phyloP scores from a whole-genome alignment of 345 rosid species.

The Jatropha curcas region DNA sequence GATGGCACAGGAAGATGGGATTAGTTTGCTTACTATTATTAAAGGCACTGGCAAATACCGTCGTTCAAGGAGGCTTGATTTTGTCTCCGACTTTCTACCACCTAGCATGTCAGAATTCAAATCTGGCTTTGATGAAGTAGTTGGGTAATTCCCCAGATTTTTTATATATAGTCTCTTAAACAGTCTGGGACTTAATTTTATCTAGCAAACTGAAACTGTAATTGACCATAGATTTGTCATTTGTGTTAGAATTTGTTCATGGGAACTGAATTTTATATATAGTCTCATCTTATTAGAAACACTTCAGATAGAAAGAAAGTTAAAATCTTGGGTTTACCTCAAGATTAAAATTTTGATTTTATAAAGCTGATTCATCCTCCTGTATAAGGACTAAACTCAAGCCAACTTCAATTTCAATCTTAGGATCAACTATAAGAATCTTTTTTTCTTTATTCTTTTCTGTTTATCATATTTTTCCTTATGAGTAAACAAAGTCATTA shows the following conservation, averaged over 20 bases:
- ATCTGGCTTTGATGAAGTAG: constrained; percentile 36
- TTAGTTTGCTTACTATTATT: constrained; percentile 67
- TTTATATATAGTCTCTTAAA: neutral
- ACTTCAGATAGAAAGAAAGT: no score
- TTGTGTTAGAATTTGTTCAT: neutral
- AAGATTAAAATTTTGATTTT: no score
- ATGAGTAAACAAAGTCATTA: neutral
- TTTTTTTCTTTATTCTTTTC: no score
- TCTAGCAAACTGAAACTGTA: neutral
- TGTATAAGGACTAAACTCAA: no score
- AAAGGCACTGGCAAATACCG: constrained; percentile 74
- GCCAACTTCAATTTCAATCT: no score
- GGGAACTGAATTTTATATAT: no score
- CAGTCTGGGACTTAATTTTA: constrained; percentile 2
- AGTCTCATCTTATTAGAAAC: no score
- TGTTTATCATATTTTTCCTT: neutral
- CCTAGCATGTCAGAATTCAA: constrained; percentile 65
- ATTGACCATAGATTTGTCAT: neutral
- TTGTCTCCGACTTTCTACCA: constrained; percentile 65
- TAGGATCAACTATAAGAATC: no score
- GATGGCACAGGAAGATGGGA: constrained; percentile 61
- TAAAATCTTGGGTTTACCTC: no score
- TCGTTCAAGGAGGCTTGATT: constrained; percentile 51
- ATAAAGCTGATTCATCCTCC: no score
- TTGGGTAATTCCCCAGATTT: constrained; percentile 45